Percentiles rank a stretch among this genome's conserved stretches.
Conservation (phyloP, 768 basidiomycete genomes). For the Omphalotus guepiniiformis region DNA sequence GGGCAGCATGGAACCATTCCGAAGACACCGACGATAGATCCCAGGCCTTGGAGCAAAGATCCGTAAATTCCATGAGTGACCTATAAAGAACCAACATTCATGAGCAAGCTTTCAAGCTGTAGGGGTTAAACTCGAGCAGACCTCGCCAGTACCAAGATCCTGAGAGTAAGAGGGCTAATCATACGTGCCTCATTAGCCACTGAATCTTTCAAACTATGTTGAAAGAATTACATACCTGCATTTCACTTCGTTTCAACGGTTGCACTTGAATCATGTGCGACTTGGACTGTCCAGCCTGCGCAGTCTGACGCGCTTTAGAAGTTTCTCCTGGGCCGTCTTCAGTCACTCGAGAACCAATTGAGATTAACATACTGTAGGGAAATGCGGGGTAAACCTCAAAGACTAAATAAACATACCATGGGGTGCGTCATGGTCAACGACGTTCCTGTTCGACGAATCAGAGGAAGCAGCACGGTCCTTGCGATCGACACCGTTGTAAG, state of each 20-base stretch:
- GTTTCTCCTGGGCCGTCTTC: conserved; percentile 44
- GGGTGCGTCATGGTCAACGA: conserved; percentile 69
- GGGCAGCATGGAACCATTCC: conserved; percentile 86
- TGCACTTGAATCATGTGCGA: conserved; percentile 71
- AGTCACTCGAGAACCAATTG: conserved; percentile 46
- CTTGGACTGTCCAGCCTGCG: conserved; percentile 17
- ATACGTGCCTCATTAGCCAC: conserved; percentile 4
- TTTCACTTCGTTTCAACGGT: conserved; percentile 78
- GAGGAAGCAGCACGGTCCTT: conserved; percentile 51
- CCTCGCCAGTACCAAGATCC: conserved; percentile 70
- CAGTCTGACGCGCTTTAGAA: conserved; percentile 25
- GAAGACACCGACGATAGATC: conserved; percentile 56
- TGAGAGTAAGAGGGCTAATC: conserved; percentile 86
- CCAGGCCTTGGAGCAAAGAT: conserved; percentile 70
- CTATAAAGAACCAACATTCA: conserved; percentile 18
- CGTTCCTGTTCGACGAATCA: conserved; percentile 46
- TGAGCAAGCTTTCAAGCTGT: background rate
- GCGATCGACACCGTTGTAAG: conserved; percentile 34
- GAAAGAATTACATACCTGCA: conserved; percentile 57
- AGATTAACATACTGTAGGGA: background rate
- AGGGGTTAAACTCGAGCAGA: conserved; percentile 16
- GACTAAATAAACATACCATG: conserved; percentile 41
- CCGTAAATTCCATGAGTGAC: conserved; percentile 88
- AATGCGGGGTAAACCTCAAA: background rate
- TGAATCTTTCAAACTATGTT: background rate